Base-by-base conservation (phyloP, 1,139 yeast genomes). In the Zygoascus sp. region DNA sequence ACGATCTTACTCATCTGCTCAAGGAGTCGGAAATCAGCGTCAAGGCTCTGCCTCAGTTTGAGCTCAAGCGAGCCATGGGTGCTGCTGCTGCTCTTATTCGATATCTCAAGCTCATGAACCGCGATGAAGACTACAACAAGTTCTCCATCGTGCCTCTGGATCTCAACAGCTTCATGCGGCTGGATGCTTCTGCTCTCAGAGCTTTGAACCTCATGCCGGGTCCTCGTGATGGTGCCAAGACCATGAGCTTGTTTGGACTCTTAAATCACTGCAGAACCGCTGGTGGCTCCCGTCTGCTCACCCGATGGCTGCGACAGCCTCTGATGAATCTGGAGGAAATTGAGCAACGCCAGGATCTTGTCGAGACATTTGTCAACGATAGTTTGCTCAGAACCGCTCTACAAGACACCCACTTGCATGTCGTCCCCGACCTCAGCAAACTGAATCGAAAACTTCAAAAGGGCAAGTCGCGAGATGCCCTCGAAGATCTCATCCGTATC, bases 251-350 rank as follows among this genome's bases (percentile, higher is more conserved):
- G 36, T 89, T 78, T 62, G 96, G 94, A 23, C 72, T 94, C 39
- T 72, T 92, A 56, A 92, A 92, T 69, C 80, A 81, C 55, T 92
- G 97, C 69, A 87, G 85, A 59, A 83, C 95, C 2, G 73, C 81
- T 0, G 87, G 94, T 17, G 98, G 98, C 3, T 74, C 92, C 1
- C 76, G 97, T 55, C 68, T 90, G 46, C 74, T 92, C 32, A 81
- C 92, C 10, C 96, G 88, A 60, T 92, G 98, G 98, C 74, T 94
- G 53, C 92, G 92, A 60, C 98, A 92, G 65, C 98, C 98, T 0
- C 73, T 92, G 44, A 81, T 95, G 48, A 79, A 78, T 55, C 61
- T 76, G 17, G 61, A 60, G 0, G 77, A 73, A 45, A 90, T 92
- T 38, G 65, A 69, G 37, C 74, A 80, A 32, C 76, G 98, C 47